Base-by-base conservation (phyloP, 805 yeast species). In the Kurtzmaniella fragi region DNA sequence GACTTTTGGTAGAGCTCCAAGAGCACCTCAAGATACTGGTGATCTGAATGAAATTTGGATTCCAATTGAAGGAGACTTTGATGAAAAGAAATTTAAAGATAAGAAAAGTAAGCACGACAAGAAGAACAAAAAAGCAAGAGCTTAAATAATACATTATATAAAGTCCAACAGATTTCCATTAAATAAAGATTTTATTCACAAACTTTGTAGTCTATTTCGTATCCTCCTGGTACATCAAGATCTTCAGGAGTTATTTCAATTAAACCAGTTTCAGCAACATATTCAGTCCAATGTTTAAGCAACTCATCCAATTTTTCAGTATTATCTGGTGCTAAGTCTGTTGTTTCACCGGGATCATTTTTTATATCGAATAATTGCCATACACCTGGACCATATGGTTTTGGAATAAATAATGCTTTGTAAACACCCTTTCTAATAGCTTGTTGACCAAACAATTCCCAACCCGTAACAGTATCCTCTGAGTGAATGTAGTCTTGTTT, bases 1-100 rank as follows among this genome's bases (percentile, higher is more conserved):
- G 41, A 87, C 82, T 2, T 91, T 91, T 64, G 77, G 78, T 34
- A 81, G 78, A 44, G 82, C 80, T 3, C 65, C 68, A 8, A 49
- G 51, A 29, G 57, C 53, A 17, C 67, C 59, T 15, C 52, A 48
- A n/a, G 53, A 55, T 14, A 66, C 53, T 17, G 57, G 49, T 9
- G 64, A 56, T 12, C 67, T 61, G 31, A 70, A 68, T 13, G 62
- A 55, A 34, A 59, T 67, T 29, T 65, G 71, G 71, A 51, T 67
- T 34, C 67, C 67, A 1, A 33, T 45, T n/a, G 63, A 59, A 5
- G 52, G 50, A 9, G 48, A 38, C 13, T 38, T 28, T 15, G 35
- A 37, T 12, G 26, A 28, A 13, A 36, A 41, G 11, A 36, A 42
- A 17, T 15, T 23, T 3, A 32, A 8, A 3, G 30, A 16, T 9